A percentile compares a stretch with the other conserved stretches of the same genome.
These are phyloP conservation scores for Hygrocybe coccinea DNA, from an alignment of 768 basidiomycete genomes.

Conservation along the genomic window DNA sequence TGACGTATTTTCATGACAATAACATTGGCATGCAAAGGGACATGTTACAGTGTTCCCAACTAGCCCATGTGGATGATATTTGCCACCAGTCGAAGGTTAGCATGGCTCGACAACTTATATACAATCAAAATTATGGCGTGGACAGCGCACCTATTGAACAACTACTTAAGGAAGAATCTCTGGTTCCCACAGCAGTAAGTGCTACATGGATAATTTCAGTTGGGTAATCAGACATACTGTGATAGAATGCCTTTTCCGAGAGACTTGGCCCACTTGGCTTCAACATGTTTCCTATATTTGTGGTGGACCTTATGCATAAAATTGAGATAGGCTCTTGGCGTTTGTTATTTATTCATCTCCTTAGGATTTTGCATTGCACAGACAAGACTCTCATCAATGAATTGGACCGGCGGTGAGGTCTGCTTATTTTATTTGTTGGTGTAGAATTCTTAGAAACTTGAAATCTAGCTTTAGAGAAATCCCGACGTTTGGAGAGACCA, in stretches of 20 bases:
- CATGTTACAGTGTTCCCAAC: slow-evolving; percentile 1
- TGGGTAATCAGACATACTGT: neutral
- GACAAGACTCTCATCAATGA: slow-evolving; percentile 12
- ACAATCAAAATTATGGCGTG: neutral
- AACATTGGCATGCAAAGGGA: slow-evolving; percentile 26
- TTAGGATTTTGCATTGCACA: slow-evolving; percentile 26
- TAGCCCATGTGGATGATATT: slow-evolving; percentile 2
- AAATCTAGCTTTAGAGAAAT: slow-evolving; percentile 4
- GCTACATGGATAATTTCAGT: neutral
- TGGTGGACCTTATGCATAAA: slow-evolving; percentile 38
- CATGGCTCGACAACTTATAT: slow-evolving; percentile 12
- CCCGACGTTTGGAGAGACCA: slow-evolving; percentile 11
- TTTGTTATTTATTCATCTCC: slow-evolving; percentile 31
- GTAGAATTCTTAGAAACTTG: neutral
- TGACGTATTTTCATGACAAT: no score
- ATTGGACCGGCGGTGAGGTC: slow-evolving; percentile 23
- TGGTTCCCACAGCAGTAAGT: slow-evolving; percentile 20
- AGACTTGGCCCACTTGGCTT: slow-evolving; percentile 16
- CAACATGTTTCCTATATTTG: slow-evolving; percentile 24
- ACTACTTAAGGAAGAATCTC: slow-evolving; percentile 14
- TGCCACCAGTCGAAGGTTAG: slow-evolving; percentile 7
- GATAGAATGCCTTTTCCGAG: slow-evolving; percentile 33
- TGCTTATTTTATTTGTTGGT: neutral
- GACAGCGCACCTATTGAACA: slow-evolving; percentile 10
- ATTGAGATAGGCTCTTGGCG: slow-evolving; percentile 40